phyloP scores from a whole-genome alignment of 257 asterid genomes.

The Thymus mandschuricus region DNA sequence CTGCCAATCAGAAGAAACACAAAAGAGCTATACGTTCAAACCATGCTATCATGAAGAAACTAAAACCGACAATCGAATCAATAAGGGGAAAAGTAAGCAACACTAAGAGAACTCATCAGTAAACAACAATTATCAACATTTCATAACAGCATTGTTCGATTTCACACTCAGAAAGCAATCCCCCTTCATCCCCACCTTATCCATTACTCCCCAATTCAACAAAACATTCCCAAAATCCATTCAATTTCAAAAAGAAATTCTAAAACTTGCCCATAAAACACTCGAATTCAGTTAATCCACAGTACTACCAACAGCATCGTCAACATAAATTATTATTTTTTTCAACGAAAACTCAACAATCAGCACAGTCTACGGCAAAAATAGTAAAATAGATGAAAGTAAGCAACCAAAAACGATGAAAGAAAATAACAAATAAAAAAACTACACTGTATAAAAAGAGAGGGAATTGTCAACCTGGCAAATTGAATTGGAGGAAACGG shows the following conservation, averaged over 20 bases:
- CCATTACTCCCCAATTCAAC: slow-evolving; percentile 10
- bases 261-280: neutral
- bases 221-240: slow-evolving; percentile 15
- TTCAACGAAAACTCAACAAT: neutral
- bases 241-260: neutral
- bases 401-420: neutral
- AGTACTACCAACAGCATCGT: slow-evolving; percentile 3
- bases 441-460: neutral
- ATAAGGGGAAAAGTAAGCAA: neutral
- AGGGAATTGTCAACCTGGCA: slow-evolving; percentile 55
- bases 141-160: neutral
- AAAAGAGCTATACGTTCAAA: slow-evolving; percentile 16
- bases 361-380: neutral
- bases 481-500: slow-evolving; percentile 49
- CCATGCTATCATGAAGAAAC: neutral
- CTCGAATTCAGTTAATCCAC: slow-evolving; percentile 6
- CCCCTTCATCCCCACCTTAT: neutral
- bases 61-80: slow-evolving; percentile 5
- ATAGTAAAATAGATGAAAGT: neutral
- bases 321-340: neutral
- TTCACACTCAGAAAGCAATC: neutral
- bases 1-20: slow-evolving; percentile 41
- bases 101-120: neutral
- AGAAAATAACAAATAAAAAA: neutral
- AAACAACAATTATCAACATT: neutral